Base-by-base conservation (phyloP, 2,329 filamentous ascomycete genomes). In the Hypoxylon sp. region DNA sequence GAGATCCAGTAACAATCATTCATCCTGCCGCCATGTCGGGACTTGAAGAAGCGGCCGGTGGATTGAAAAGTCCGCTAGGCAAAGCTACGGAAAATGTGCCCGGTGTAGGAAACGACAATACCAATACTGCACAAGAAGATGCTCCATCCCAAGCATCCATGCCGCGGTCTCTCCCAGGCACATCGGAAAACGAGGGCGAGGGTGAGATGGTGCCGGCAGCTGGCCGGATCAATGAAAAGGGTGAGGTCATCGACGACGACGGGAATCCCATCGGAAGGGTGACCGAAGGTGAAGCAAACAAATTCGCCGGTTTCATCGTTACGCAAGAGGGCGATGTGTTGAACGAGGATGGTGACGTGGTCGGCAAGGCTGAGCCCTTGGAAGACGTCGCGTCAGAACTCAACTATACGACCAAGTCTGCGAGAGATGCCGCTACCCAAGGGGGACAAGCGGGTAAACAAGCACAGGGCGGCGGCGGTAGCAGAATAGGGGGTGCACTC, bases 171-270 rank as follows among this genome's bases (percentile, higher is more conserved):
- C 71, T 78, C 48, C 76, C 76, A 31, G 73, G 75, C 49, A 66
- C 63, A 6, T 75, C 75, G 3, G 72, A 72, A 7, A 64, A 63
- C 33, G 76, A 78, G 53, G 76, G 76, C 40, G 76, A 78, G 49
- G 77, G 77, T 37, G 77, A 79, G 72, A 77, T 79, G 76, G 77
- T 79, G 33, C 77, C 78, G 17, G 78, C 78, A 11, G 78, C 78
- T n/a, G 78, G 78, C 37, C 78, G 83, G 55, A 78, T 88, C 64
- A 87, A 84, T 72, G 83, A 84, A 62, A 82, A 86, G 59, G 86
- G 86, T n/a, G 85, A 87, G 68, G 83, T 88, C 10, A 79, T 88
- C 35, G 86, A 88, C 76, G 84, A 85, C 31, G 85, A 88, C 54
- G 84, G 84, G 8, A 84, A 83, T 64, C 77, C 84, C 14, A 82